Percentiles rank a stretch among this genome's conserved stretches.
phyloP scores from a whole-genome alignment of 169 alveolate species.

The Eimeria mitis region DNA sequence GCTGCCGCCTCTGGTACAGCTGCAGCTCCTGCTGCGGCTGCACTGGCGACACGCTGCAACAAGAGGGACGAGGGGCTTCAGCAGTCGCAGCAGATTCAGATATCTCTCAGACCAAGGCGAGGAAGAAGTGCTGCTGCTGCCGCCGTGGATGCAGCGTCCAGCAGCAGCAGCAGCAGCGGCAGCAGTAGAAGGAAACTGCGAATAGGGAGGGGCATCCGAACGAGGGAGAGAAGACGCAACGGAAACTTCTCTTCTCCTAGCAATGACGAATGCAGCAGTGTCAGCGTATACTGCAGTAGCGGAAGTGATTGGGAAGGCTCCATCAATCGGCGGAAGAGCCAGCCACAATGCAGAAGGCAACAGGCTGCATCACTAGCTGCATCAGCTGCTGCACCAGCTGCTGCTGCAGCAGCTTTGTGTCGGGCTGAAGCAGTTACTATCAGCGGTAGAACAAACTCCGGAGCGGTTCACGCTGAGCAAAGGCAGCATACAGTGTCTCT shows the following conservation, averaged over 20 bases:
- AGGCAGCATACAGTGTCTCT: neutral
- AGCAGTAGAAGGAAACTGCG: neutral
- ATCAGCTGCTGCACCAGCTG: neutral
- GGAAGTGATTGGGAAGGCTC: conserved; percentile 69
- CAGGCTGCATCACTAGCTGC: neutral
- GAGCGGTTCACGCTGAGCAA: neutral
- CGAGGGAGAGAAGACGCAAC: neutral
- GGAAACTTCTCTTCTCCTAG: neutral
- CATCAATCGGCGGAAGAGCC: neutral
- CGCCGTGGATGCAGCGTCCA: neutral
- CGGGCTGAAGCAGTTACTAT: neutral
- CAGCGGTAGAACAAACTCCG: neutral
- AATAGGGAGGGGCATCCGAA: neutral
- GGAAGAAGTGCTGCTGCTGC: conserved; percentile 19
- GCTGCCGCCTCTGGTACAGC: conserved; percentile 12
- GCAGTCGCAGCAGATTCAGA: conserved; percentile 2
- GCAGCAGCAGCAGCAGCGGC: conserved; percentile 20
- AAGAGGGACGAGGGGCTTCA: neutral
- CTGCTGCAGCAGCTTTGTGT: conserved; percentile 12
- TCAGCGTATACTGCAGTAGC: conserved; percentile 44
- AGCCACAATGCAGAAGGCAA: neutral
- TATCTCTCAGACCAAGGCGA: neutral
- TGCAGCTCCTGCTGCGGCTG: conserved; percentile 37
- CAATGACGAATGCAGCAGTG: conserved; percentile 39
- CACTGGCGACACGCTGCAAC: neutral